phyloP scores from a whole-genome alignment of 805 yeast genomes.

The Yarrowia porcina region DNA sequence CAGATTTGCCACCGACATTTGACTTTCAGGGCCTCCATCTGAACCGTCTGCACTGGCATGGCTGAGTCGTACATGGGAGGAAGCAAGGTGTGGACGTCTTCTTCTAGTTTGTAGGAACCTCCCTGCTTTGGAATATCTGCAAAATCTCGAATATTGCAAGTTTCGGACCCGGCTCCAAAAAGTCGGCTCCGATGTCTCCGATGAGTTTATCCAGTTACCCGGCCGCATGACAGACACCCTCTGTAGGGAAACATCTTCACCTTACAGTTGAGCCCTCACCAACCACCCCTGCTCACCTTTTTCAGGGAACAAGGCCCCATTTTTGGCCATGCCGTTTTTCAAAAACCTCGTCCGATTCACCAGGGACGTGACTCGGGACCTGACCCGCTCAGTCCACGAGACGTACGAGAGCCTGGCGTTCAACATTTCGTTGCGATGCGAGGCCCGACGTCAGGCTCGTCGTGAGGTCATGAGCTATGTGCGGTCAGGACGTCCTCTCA shows the following conservation, averaged over 20 bases:
- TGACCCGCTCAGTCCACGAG: slow-evolving; percentile 5
- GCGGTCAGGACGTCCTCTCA: slow-evolving; percentile 2
- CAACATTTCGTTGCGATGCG: not conserved
- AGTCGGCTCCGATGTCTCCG: slow-evolving; percentile 4
- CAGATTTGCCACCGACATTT: not conserved
- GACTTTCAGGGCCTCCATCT: not conserved
- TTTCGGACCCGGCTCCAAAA: not conserved
- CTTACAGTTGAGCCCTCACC: too few relatives aligned
- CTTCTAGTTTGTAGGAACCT: too few relatives aligned
- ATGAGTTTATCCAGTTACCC: slow-evolving; percentile 15
- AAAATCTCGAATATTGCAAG: not conserved
- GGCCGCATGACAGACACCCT: slow-evolving; percentile 4
- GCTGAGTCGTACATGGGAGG: not conserved
- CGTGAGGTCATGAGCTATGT: not conserved
- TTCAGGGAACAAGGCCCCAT: not conserved
- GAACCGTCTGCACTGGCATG: not conserved
- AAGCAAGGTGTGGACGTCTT: not conserved
- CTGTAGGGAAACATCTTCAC: not conserved
- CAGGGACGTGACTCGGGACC: slow-evolving; percentile 9
- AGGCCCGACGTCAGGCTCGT: slow-evolving; percentile 12
- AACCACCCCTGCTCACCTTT: too few relatives aligned
- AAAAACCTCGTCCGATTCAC: slow-evolving; percentile 6
- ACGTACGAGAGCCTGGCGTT: slow-evolving; percentile 5
- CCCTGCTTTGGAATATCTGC: not conserved
- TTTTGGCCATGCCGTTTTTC: slow-evolving; percentile 13